Conservation (phyloP, 2,329 filamentous ascomycete species). For the Sarocladium strictum region DNA sequence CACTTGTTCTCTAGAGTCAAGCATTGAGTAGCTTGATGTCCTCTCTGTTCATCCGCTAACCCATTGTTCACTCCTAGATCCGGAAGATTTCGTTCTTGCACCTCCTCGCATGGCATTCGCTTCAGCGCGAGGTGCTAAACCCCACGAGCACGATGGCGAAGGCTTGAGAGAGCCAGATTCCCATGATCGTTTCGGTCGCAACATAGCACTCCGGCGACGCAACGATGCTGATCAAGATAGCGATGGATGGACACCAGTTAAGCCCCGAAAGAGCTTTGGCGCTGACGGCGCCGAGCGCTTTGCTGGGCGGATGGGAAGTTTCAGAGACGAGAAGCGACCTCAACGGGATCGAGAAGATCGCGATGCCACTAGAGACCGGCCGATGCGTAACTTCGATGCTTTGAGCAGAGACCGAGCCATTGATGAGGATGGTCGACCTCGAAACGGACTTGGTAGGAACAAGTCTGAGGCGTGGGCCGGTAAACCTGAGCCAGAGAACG, state of each 20-base stretch:
- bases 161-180: slow-evolving; percentile 42
- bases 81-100: slow-evolving; percentile 79
- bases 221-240: slow-evolving; percentile 51
- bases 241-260: slow-evolving; percentile 70
- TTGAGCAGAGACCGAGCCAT: slow-evolving; percentile 43
- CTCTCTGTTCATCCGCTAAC: background rate
- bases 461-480: slow-evolving; percentile 69
- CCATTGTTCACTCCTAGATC: slow-evolving; percentile 35
- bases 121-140: slow-evolving; percentile 58
- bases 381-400: slow-evolving; percentile 43
- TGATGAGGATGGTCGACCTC: slow-evolving; percentile 52
- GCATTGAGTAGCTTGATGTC: background rate
- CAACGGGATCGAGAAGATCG: slow-evolving; percentile 55
- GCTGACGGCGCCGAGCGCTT: slow-evolving; percentile 67
- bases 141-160: slow-evolving; percentile 45
- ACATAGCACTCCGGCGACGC: slow-evolving; percentile 36
- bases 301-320: slow-evolving; percentile 55
- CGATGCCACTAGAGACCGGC: slow-evolving; percentile 43
- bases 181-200: slow-evolving; percentile 47
- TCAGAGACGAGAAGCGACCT: slow-evolving; percentile 36
- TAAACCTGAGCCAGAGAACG: slow-evolving; percentile 44
- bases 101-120: slow-evolving; percentile 79
- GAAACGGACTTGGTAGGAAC: slow-evolving; percentile 59
- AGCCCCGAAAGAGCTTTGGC: slow-evolving; percentile 68
- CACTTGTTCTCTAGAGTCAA: background rate